These are phyloP conservation scores for Clarireedia sp. DNA, from an alignment of 2,329 filamentous ascomycete genomes.

Conservation along the genomic window DNA sequence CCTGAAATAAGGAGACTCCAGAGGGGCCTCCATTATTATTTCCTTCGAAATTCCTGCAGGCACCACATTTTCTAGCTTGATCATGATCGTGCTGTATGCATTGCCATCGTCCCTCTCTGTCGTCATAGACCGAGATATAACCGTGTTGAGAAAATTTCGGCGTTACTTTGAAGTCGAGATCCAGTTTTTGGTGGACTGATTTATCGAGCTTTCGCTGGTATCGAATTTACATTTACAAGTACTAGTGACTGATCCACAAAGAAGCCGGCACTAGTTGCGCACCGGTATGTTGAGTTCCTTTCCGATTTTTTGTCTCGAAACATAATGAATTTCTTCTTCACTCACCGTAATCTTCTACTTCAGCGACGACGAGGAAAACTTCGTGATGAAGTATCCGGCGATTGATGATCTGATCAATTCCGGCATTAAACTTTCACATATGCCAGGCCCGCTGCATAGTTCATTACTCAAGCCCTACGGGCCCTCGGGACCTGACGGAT, in stretches of 20 bases:
- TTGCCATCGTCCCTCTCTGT: conserved; percentile 9
- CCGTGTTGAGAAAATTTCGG: conserved; percentile 14
- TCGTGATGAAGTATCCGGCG: neutral
- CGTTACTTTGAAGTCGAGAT: conserved; percentile 6
- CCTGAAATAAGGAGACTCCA: conserved; percentile 6
- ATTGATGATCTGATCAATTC: neutral
- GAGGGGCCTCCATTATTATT: neutral
- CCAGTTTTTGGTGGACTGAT: conserved; percentile 8
- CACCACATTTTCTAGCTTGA: conserved; percentile 1
- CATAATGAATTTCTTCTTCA: neutral
- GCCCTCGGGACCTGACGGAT: neutral
- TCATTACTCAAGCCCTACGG: neutral
- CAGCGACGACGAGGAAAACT: neutral
- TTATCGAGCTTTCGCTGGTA: neutral
- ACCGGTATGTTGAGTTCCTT: neutral
- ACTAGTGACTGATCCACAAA: conserved; percentile 4
- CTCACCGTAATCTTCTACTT: neutral
- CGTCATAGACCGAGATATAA: conserved; percentile 21
- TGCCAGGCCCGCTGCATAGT: neutral
- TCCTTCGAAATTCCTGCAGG: neutral
- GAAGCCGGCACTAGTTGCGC: conserved; percentile 5
- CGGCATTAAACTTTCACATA: neutral
- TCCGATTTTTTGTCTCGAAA: neutral
- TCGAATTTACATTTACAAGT: neutral
- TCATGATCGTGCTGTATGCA: conserved; percentile 1